Conservation (phyloP, 306 rosid genomes). For the Calophaca sinica region DNA sequence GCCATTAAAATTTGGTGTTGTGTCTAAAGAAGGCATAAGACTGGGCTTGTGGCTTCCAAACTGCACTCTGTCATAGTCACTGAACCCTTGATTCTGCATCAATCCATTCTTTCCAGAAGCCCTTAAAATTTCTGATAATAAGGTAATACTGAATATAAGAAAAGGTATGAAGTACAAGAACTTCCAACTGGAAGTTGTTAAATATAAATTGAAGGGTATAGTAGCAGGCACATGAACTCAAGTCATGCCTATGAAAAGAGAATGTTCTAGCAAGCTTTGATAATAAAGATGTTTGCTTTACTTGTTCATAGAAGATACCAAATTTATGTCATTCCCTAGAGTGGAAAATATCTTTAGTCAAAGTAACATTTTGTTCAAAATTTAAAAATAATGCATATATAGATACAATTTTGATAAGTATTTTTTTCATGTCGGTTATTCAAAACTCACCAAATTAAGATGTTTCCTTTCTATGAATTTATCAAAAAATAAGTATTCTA, state of each 20-base stretch:
- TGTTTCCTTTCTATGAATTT: too few relatives aligned
- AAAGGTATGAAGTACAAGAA: conserved; percentile 1
- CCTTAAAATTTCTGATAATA: conserved; percentile 58
- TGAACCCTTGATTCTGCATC: conserved; percentile 55
- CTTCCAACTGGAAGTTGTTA: conserved; percentile 4
- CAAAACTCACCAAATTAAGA: too few relatives aligned
- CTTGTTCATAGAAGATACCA: too few relatives aligned
- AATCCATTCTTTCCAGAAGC: conserved; percentile 63
- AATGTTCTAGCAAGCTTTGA: too few relatives aligned
- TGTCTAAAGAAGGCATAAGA: conserved; percentile 52
- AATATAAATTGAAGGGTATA: neutral
- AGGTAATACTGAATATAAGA: conserved; percentile 22
- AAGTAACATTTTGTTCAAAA: too few relatives aligned
- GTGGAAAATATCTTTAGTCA: too few relatives aligned
- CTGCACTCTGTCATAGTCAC: conserved; percentile 58
- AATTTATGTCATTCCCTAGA: too few relatives aligned
- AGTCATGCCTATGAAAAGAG: too few relatives aligned
- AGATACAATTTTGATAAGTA: too few relatives aligned
- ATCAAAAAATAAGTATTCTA: conserved; percentile 14
- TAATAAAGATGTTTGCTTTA: too few relatives aligned
- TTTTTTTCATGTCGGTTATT: neutral
- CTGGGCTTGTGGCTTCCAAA: conserved; percentile 48
- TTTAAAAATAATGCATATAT: too few relatives aligned
- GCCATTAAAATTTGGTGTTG: conserved; percentile 49
- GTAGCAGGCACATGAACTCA: neutral